A percentile compares a stretch with the other conserved stretches of the same genome.
Conservation (phyloP, 495 filamentous ascomycete genomes). For the Talaromyces liani region DNA sequence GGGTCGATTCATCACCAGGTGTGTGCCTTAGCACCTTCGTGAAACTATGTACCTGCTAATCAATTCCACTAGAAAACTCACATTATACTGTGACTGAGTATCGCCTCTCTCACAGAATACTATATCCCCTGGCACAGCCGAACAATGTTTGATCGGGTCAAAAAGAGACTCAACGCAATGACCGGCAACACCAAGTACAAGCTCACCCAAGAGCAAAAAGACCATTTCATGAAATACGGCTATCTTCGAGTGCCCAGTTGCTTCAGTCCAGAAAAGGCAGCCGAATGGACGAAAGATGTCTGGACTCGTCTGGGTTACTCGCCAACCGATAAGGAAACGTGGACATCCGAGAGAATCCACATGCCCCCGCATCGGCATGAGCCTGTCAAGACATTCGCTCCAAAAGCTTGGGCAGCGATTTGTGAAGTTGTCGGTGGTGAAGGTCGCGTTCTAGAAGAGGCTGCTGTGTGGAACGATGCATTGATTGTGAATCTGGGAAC, state of each 20-base stretch:
- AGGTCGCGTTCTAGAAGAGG: constrained; percentile 42
- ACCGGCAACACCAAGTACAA: background rate
- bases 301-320: constrained; percentile 66
- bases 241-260: constrained; percentile 53
- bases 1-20: background rate
- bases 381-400: constrained; percentile 50
- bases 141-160: background rate
- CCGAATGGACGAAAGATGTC: constrained; percentile 46
- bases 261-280: constrained; percentile 57
- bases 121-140: background rate
- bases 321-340: constrained; percentile 59
- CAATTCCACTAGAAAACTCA: background rate
- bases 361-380: constrained; percentile 55
- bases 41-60: background rate
- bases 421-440: constrained; percentile 64
- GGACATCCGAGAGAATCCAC: constrained; percentile 52
- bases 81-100: background rate
- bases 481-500: constrained; percentile 70
- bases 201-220: constrained; percentile 54
- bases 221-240: constrained; percentile 59
- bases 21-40: background rate
- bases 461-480: constrained; percentile 55
- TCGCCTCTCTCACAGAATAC: background rate
- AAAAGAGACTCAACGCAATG: background rate
- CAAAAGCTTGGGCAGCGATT: constrained; percentile 62